Percentiles rank a stretch among this genome's conserved stretches.
Conservation (phyloP, 2,329 filamentous ascomycete genomes). For the Neopestalotiopsis rosae region DNA sequence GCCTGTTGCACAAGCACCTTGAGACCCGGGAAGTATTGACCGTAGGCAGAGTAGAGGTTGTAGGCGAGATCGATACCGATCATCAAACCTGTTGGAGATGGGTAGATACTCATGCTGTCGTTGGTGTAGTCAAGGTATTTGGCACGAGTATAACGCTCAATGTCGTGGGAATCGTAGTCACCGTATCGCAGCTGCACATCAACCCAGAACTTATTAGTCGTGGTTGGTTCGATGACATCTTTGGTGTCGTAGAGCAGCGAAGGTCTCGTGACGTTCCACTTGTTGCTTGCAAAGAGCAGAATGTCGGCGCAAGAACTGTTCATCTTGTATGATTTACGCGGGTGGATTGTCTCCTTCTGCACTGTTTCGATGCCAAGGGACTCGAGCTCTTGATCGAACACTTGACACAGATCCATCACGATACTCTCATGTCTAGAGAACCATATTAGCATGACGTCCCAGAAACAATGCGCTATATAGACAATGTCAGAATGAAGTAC, state of each 20-base stretch:
- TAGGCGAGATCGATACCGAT: conserved; percentile 97
- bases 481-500: conserved; percentile 38
- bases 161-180: conserved; percentile 98
- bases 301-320: conserved; percentile 99
- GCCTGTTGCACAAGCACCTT: conserved; percentile 96
- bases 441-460: background rate
- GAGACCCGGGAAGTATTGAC: conserved; percentile 97
- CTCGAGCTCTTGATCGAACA: conserved; percentile 96
- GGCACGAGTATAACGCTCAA: conserved; percentile 94
- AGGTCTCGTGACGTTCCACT: conserved; percentile 96
- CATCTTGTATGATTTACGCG: conserved; percentile 99
- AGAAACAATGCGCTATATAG: background rate
- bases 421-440: conserved; percentile 1
- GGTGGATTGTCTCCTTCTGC: conserved; percentile 98
- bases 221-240: conserved; percentile 90
- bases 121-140: conserved; percentile 99
- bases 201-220: conserved; percentile 99
- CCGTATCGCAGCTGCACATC: conserved; percentile 96
- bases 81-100: conserved; percentile 95
- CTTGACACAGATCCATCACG: conserved; percentile 98
- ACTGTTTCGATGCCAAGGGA: conserved; percentile 96
- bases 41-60: conserved; percentile 97
- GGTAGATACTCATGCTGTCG: conserved; percentile 98
- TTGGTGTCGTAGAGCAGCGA: conserved; percentile 96
- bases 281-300: conserved; percentile 93